Base-by-base conservation (phyloP, 768 basidiomycete species). In the Cantharellus anzutake region DNA sequence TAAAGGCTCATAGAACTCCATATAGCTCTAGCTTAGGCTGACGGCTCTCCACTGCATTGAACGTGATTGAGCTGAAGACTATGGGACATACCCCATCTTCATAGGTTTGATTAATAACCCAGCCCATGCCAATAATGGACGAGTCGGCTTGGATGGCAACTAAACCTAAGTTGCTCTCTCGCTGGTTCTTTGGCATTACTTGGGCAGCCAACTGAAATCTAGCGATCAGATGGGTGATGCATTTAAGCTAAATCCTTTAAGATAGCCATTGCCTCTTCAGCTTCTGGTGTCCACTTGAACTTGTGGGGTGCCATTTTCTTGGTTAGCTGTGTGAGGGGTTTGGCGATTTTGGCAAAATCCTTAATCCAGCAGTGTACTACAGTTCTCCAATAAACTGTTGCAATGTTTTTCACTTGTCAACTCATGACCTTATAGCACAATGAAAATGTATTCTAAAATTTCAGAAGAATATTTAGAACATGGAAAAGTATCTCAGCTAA, bases 91-190 rank as follows among this genome's bases (percentile, higher is more conserved):
- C 60, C 0, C 64, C 58, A 1, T 65, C 60, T 0, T 56, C 20
- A 34, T 68, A 64, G 2, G 64, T 42, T 60, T 76, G 75, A 7
- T 66, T 72, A 0, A 77, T 66, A 38, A 72, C 67, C 39, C 66
- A 74, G 0, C 74, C 73, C 0, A 75, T 67, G 0, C 70, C 71
- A 4, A 71, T 68, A 3, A 57, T 48, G 0, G 68, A 71, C 0
- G 73, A 70, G 61, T 76, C 73, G 0, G 76, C 74, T 2, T 71
- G 64, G 0, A 75, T 59, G 0, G 71, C 68, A 14, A 52, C 34
- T 4, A 55, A 37, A 14, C 52, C 52, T 7, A 37, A 37, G 35
- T 7, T 37, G 35, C 5, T 7, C 38, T 55, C 52, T 7, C 52
- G 7, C 7, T 7, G 35, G 35, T 55, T n/a, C n/a, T 7, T 7